Base-by-base conservation (phyloP, 2,329 filamentous ascomycete genomes). In the Hortaea werneckii region DNA sequence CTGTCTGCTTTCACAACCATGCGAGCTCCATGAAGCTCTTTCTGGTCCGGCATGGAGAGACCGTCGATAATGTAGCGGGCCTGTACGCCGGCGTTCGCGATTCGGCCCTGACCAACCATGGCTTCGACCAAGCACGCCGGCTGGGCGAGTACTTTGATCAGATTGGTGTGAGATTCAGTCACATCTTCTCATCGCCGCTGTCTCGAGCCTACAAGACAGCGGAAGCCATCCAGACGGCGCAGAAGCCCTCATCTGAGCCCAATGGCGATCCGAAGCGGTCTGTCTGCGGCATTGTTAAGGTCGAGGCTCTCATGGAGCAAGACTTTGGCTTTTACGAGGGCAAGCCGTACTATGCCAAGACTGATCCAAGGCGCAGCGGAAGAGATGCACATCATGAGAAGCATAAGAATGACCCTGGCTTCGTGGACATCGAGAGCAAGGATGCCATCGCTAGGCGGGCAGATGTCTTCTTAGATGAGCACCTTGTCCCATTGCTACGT, bases 31-130 rank as follows among this genome's bases (percentile, higher is more conserved):
- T 83, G 77, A 75, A 74, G 59, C 65, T 95, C 45, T 80, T 88
- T 58, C 75, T 95, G 57, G 79, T 94, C 58, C 82, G 88, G 46
- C 88, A 95, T 72, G 88, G 83, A 60, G 88, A 95, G 69, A 90
- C 87, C 11, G 85, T 94, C 53, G 85, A 95, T 67, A 95, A 95
- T 64, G 83, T 92, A 48, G 83, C 83, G 37, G 47, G 81, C 45
- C 67, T 86, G 49, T 89, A 85, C 67, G 88, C 88, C 56, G 88
- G 88, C 49, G 78, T 80, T 43, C 84, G 80, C 63, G 86, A 95
- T 67, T 90, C 87, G 1, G 70, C 79, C 37, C 72, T 95, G 56
- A 94, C 88, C 26, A 82, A 80, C 52, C 86, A 95, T 67, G 88
- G 88, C 46, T 76, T 83, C 43, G 74, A 89, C 41, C 88, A 95